These are phyloP conservation scores for Colletotrichum sp. DNA, from an alignment of 2,329 filamentous ascomycete genomes.

Conservation along the genomic window DNA sequence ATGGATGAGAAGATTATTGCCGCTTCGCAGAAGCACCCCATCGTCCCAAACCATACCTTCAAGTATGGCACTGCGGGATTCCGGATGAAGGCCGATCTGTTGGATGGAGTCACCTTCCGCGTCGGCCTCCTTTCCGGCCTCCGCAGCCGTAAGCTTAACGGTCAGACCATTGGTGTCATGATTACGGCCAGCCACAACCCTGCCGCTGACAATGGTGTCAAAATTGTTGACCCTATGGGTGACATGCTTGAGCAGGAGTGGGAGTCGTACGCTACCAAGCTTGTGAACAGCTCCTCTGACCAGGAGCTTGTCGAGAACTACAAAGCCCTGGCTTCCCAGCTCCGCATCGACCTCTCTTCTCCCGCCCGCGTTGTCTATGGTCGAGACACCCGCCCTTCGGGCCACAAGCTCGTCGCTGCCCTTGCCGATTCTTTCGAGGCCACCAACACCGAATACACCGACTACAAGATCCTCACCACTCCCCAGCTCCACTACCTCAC, in stretches of 20 bases:
- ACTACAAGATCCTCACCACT: constrained; percentile 92
- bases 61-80: constrained; percentile 73
- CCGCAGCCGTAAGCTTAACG: constrained; percentile 86
- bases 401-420: constrained; percentile 79
- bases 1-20: constrained; percentile 63
- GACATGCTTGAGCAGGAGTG: constrained; percentile 98
- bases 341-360: constrained; percentile 74
- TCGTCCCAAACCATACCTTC: constrained; percentile 59
- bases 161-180: constrained; percentile 95
- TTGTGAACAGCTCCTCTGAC: constrained; percentile 84
- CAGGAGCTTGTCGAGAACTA: constrained; percentile 79
- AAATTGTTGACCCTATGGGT: constrained; percentile 95
- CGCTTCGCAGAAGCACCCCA: constrained; percentile 67
- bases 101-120: constrained; percentile 91
- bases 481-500: constrained; percentile 98
- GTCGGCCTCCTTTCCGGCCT: constrained; percentile 89
- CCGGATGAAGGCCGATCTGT: constrained; percentile 75
- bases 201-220: constrained; percentile 88
- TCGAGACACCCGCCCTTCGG: constrained; percentile 91
- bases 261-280: constrained; percentile 85
- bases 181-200: constrained; percentile 95
- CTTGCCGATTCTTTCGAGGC: constrained; percentile 81
- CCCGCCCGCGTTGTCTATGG: constrained; percentile 86
- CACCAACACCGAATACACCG: constrained; percentile 74
- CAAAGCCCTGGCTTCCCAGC: constrained; percentile 73